Evolutionary conservation across 805 yeast genomes (phyloP), one percentile per base, ranked within the genome.

Genomic region (Pichia scutulata): DNA sequence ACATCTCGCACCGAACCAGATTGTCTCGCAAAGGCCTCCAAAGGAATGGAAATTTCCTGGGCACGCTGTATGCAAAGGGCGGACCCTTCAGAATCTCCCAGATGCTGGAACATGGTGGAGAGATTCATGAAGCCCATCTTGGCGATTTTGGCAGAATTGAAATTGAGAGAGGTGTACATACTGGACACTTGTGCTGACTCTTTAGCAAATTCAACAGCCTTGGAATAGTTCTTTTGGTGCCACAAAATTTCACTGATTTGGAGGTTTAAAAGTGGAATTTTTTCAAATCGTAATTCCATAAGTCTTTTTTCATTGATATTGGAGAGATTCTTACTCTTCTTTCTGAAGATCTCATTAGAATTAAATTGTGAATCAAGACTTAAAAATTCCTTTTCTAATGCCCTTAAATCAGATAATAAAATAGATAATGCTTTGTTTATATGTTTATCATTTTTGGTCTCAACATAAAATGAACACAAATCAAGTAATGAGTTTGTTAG

Each of bases 211-310:
- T 69, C 69, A n/a, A 73, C 60, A 0, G 77, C 71, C 42, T 67
- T 63, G 6, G 55, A 41, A 3, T 62, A 55, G 2, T 66, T 47
- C 0, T 66, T 65, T 30, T 67, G 63, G 33, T 58, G 58, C 70
- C 74, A 74, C 2, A 74, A 52, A 7, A 75, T 55, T 54, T 75
- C 78, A 41, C 76, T 69, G 8, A 73, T 58, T 53, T 73, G 71
- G 37, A 70, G 62, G 55, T 70, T 71, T 36, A 74, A 48, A 43
- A 73, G 52, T 7, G 78, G 74, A 7, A 64, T 60, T 37, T 52
- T 52, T 48, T 68, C 70, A 39, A 51, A 59, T 44, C 60, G 58
- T 9, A 68, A 43, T 44, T 60, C 61, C 40, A 53, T 49, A 1
- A 60, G 39, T 44, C 69, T 53, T 21, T 55, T 52, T 33, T 61